Percentiles rank a stretch among this genome's conserved stretches.
These are phyloP conservation scores for Rhizoclosmatium sp. DNA, from an alignment of 192 early-diverging fungal species.

Conservation along the genomic window DNA sequence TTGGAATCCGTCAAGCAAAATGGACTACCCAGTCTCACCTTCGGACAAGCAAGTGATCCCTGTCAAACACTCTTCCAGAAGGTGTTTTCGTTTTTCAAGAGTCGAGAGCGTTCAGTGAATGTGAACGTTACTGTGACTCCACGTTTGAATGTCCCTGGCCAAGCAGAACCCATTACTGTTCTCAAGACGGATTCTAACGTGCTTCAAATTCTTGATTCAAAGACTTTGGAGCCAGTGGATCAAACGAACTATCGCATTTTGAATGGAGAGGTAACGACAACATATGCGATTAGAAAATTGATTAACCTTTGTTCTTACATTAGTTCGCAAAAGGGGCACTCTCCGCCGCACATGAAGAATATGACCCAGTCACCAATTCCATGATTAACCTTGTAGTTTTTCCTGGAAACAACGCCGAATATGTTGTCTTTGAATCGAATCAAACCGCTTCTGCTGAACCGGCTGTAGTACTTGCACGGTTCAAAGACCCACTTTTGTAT, in stretches of 20 bases:
- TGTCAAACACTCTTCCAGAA: constrained; percentile 4
- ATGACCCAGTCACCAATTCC: constrained; percentile 19
- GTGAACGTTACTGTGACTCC: constrained; percentile 6
- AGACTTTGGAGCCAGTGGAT: constrained; percentile 2
- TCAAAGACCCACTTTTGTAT: constrained; percentile 25
- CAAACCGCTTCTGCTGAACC: neutral
- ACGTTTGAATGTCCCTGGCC: constrained; percentile 12
- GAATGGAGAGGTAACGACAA: neutral
- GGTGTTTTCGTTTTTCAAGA: neutral
- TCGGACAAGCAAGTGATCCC: constrained; percentile 7
- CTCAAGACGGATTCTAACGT: constrained; percentile 3
- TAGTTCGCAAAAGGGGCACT: constrained; percentile 6
- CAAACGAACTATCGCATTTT: constrained; percentile 11
- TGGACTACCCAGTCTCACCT: neutral
- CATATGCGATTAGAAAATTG: neutral
- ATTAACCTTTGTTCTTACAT: neutral
- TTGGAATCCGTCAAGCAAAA: neutral
- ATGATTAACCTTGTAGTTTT: constrained; percentile 10
- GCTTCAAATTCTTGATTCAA: constrained; percentile 11
- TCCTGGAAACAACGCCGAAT: constrained; percentile 1
- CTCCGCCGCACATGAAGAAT: constrained; percentile 16
- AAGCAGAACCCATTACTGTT: neutral
- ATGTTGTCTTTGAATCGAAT: constrained; percentile 15
- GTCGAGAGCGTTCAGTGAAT: neutral
- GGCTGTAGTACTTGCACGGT: neutral